Percentiles rank a stretch among this genome's conserved stretches.
phyloP scores from a whole-genome alignment of 106 monocot species.

The Dendrobium officinale region DNA sequence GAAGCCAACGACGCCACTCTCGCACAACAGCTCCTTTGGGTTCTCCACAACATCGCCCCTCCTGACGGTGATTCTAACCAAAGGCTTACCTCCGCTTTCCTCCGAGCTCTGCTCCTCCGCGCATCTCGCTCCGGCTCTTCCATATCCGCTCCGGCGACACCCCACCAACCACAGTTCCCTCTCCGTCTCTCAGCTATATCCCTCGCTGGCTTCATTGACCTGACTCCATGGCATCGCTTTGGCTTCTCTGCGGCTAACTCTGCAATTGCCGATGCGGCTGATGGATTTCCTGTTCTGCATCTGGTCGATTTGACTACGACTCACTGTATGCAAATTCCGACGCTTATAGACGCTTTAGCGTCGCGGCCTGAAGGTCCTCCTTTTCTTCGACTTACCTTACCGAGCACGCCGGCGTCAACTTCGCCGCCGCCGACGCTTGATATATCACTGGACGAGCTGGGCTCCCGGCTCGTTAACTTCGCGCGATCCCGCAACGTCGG shows the following conservation, averaged over 20 bases:
- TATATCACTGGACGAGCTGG: constrained; percentile 26
- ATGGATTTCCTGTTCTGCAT: constrained; percentile 28
- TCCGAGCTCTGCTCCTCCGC: constrained; percentile 39
- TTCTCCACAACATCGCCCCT: constrained; percentile 57
- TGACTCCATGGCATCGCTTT: constrained; percentile 63
- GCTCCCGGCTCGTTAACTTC: constrained; percentile 36
- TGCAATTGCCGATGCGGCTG: constrained; percentile 31
- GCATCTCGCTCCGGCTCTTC: constrained; percentile 24
- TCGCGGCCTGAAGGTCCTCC: constrained; percentile 32
- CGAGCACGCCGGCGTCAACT: constrained; percentile 15
- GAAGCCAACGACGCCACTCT: constrained; percentile 46
- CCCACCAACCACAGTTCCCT: constrained; percentile 8
- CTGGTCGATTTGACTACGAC: constrained; percentile 42
- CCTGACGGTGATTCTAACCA: constrained; percentile 44
- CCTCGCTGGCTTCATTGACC: constrained; percentile 54
- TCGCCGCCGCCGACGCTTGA: constrained; percentile 29
- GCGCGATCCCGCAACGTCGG: constrained; percentile 36
- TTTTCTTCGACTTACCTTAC: constrained; percentile 29
- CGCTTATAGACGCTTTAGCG: constrained; percentile 46
- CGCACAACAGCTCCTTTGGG: constrained; percentile 68
- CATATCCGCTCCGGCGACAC: neutral
- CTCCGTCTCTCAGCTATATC: constrained; percentile 29
- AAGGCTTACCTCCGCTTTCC: constrained; percentile 49
- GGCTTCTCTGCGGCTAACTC: constrained; percentile 57
- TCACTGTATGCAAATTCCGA: constrained; percentile 66